Evolutionary conservation across 179 eudicot species (phyloP).

Genomic region (Dionaea muscipula): DNA sequence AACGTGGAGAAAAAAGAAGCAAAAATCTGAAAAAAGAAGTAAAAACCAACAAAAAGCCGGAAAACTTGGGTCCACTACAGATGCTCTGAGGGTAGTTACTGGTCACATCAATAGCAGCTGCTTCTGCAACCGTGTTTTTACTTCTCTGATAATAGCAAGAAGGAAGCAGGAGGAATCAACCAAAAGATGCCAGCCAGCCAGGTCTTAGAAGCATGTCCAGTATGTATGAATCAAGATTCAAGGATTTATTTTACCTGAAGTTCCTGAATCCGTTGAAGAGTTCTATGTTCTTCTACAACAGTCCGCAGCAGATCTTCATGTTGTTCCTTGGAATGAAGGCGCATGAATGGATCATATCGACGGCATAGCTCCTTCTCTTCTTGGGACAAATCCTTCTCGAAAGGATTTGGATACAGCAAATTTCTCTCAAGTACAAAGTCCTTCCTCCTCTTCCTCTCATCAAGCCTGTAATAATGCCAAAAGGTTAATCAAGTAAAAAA

Average conservation of each 20-base stretch:
- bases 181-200: too few species aligned
- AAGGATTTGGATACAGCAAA: conserved; percentile 36
- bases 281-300: conserved; percentile 35
- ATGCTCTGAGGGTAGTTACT: too few species aligned
- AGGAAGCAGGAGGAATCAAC: too few species aligned
- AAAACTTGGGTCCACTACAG: too few species aligned
- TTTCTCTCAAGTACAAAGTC: conserved; percentile 44
- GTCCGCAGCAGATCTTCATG: conserved; percentile 38
- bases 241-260: conserved; percentile 25
- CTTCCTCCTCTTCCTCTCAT: conserved; percentile 47
- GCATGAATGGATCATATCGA: conserved; percentile 42
- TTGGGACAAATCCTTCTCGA: conserved; percentile 32
- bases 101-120: too few species aligned
- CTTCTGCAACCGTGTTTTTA: too few species aligned
- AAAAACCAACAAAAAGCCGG: too few species aligned
- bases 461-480: conserved; percentile 23
- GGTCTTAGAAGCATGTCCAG: too few species aligned
- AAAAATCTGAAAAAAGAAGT: too few species aligned
- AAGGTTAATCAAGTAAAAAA: background rate
- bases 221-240: background rate
- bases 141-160: too few species aligned
- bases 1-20: too few species aligned
- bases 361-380: conserved; percentile 41
- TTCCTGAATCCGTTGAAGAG: conserved; percentile 35
- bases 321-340: conserved; percentile 45